These are phyloP conservation scores for Arthrobotrys iridis DNA, from an alignment of 2,329 filamentous ascomycete species.

Conservation along the genomic window DNA sequence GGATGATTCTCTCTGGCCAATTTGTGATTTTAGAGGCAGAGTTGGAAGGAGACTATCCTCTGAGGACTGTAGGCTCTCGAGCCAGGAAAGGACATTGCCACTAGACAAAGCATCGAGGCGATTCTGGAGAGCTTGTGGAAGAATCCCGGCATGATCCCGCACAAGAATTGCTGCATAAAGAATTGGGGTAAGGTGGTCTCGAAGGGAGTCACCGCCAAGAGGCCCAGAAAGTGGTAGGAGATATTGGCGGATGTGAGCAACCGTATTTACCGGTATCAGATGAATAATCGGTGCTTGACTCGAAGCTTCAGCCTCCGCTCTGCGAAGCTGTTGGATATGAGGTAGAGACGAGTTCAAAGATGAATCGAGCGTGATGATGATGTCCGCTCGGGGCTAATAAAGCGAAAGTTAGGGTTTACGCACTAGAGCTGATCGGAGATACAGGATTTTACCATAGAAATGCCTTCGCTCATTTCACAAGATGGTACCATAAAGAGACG, in stretches of 20 bases:
- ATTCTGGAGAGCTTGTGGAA: constrained; percentile 11
- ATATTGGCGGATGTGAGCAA: constrained; percentile 34
- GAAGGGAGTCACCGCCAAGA: neutral
- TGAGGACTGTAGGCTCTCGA: constrained; percentile 26
- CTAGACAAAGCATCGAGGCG: constrained; percentile 25
- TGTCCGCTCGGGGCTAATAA: constrained; percentile 18
- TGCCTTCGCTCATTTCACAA: neutral
- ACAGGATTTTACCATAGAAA: constrained; percentile 10
- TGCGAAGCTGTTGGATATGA: constrained; percentile 26
- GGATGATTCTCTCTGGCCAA: neutral
- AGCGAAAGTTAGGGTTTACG: neutral
- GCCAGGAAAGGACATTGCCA: constrained; percentile 2
- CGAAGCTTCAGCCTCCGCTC: neutral
- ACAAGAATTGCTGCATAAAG: constrained; percentile 34
- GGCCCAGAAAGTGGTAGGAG: neutral
- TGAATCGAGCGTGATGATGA: constrained; percentile 37
- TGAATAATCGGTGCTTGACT: constrained; percentile 18
- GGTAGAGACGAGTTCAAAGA: constrained; percentile 16
- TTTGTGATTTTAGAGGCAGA: constrained; percentile 21
- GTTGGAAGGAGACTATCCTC: constrained; percentile 19
- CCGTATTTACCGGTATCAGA: constrained; percentile 35
- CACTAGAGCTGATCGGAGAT: neutral
- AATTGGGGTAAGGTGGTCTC: constrained; percentile 21
- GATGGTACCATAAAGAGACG: constrained; percentile 30
- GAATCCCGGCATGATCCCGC: constrained; percentile 28